Evolutionary conservation across 2,329 filamentous ascomycete genomes (phyloP).

Genomic region (Chaetomium sp.): DNA sequence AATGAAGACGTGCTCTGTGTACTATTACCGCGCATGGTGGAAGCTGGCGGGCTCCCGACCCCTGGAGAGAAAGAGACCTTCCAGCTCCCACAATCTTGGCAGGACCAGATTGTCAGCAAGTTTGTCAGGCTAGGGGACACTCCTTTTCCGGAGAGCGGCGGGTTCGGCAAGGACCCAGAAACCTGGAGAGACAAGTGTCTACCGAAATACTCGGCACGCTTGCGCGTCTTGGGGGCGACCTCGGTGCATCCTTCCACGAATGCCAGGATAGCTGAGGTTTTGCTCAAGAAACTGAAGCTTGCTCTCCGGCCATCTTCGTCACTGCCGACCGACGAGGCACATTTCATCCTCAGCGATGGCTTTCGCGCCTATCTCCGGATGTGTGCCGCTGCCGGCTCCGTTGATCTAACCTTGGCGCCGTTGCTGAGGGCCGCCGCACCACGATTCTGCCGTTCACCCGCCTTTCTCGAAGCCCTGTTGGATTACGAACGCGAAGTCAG

Average conservation of each 20-base stretch:
- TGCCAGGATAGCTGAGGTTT: conserved; percentile 64
- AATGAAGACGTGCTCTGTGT: conserved; percentile 71
- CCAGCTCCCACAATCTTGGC: conserved; percentile 67
- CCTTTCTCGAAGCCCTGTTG: conserved; percentile 66
- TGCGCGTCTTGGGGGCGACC: conserved; percentile 64
- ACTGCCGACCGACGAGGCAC: conserved; percentile 63
- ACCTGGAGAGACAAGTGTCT: conserved; percentile 65
- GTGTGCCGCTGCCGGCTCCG: conserved; percentile 58
- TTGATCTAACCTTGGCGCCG: conserved; percentile 65
- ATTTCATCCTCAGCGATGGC: conserved; percentile 73
- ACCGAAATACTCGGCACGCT: conserved; percentile 67
- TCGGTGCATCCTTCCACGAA: conserved; percentile 67
- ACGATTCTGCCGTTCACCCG: conserved; percentile 64
- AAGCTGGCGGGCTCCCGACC: conserved; percentile 56
- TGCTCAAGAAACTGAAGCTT: conserved; percentile 67
- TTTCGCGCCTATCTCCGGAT: conserved; percentile 73
- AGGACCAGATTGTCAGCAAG: conserved; percentile 69
- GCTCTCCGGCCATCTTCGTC: conserved; percentile 63
- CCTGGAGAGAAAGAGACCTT: conserved; percentile 56
- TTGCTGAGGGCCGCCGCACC: conserved; percentile 67
- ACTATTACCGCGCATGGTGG: conserved; percentile 66
- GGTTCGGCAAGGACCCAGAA: conserved; percentile 63
- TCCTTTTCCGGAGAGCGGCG: conserved; percentile 65
- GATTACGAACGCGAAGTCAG: conserved; percentile 52
- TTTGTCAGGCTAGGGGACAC: conserved; percentile 67